phyloP scores from a whole-genome alignment of 2,329 filamentous ascomycete genomes.

The Teratosphaeria viscida region DNA sequence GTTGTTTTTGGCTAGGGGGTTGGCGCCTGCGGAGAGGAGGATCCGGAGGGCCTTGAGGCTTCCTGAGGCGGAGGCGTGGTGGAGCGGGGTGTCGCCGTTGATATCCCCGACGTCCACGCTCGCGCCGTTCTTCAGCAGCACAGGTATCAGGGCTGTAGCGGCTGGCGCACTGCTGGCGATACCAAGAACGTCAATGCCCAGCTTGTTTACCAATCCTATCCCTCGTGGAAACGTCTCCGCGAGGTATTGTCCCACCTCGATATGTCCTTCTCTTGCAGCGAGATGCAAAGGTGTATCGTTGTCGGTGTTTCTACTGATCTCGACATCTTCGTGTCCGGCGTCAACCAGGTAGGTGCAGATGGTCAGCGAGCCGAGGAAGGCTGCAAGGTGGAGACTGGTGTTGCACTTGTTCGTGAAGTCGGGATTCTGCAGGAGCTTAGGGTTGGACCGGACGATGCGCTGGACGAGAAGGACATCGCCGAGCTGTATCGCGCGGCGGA shows the following conservation, averaged over 20 bases:
- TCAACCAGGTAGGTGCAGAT: slow-evolving; percentile 60
- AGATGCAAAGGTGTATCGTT: slow-evolving; percentile 76
- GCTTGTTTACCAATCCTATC: slow-evolving; percentile 55
- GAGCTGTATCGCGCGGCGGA: slow-evolving; percentile 71
- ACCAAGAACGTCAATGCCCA: slow-evolving; percentile 58
- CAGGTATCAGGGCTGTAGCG: slow-evolving; percentile 33
- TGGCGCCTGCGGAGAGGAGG: slow-evolving; percentile 67
- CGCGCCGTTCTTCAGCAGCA: slow-evolving; percentile 26
- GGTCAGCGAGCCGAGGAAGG: slow-evolving; percentile 57
- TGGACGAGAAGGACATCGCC: slow-evolving; percentile 63
- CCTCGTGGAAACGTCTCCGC: slow-evolving; percentile 52
- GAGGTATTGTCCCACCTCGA: slow-evolving; percentile 63
- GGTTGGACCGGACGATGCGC: slow-evolving; percentile 67
- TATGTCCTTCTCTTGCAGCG: slow-evolving; percentile 58
- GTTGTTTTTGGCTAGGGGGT: slow-evolving; percentile 59
- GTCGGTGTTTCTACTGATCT: slow-evolving; percentile 66
- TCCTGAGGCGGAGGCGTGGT: slow-evolving; percentile 75
- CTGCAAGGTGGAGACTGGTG: slow-evolving; percentile 73
- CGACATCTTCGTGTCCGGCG: slow-evolving; percentile 63
- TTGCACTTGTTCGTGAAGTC: slow-evolving; percentile 68
- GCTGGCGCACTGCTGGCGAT: slow-evolving; percentile 21
- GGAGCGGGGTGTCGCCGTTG: slow-evolving; percentile 75
- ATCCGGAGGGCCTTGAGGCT: slow-evolving; percentile 68
- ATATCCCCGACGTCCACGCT: slow-evolving; percentile 39
- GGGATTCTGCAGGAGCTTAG: slow-evolving; percentile 63